Base-by-base conservation (phyloP, 305 asterid species). In the Fraxinus albicans region DNA sequence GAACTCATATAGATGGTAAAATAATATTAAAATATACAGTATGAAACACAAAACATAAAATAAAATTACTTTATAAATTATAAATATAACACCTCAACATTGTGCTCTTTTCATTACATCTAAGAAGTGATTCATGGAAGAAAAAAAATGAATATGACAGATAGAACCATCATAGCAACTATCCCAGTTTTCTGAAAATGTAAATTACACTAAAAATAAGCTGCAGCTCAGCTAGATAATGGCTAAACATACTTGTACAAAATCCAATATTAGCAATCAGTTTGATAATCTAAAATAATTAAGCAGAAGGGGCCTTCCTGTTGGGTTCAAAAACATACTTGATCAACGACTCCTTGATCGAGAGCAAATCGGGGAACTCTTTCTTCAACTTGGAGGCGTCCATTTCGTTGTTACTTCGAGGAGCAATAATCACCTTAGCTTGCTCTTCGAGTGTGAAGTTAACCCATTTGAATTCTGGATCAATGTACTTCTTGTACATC, bases 361-460 rank as follows among this genome's bases (percentile, higher is more conserved):
- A 67, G 17, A 94, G 87, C 91, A 95, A 82, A 84, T 92, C 95
- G 6, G 98, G 98, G 77, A 95, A 95, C 87, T 95, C 99, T 0
- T 88, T 86, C 93, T 93, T 95, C 97, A 95, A 75, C 86, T 95
- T 95, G 44, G 94, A 85, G 0, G 93, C 98, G 25, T 95, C 97
- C 94, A 95, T 85, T 85, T 95, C 99, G 8, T 95, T 95, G 85
- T 95, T 95, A 84, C 97, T 92, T 83, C 98, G 89, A 25, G 97
- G 87, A 42, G 99, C 99, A 84, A 95, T 88, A 21, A 95, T 95
- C 69, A 95, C 99, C 93, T 94, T 95, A 6, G 99, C 97, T 87
- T 95, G 99, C 79, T 94, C 99, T 81, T 95, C 97, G 25, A 95
- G 93, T 3, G 96, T 94, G 89, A 95, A 95, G 91, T 95, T 95